Conservation (phyloP, 2,329 filamentous ascomycete genomes). For the Monilinia aucupariae region DNA sequence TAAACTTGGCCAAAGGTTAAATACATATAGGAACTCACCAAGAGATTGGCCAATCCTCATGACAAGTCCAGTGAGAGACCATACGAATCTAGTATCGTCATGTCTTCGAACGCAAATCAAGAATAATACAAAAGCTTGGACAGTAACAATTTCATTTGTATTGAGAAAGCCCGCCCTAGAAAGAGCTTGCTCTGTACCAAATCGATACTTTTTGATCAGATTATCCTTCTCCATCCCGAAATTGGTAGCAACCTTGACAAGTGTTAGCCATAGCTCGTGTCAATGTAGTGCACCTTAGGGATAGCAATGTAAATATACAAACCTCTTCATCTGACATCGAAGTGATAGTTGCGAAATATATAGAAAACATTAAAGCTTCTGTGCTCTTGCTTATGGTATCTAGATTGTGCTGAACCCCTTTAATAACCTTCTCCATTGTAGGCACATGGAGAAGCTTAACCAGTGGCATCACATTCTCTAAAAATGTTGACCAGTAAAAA, state of each 20-base stretch:
- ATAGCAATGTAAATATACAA: constrained; percentile 2
- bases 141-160: constrained; percentile 48
- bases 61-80: constrained; percentile 54
- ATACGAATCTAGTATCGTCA: constrained; percentile 41
- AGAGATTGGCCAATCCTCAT: constrained; percentile 55
- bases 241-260: constrained; percentile 30
- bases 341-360: constrained; percentile 51
- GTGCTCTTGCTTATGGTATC: constrained; percentile 45
- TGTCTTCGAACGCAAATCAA: constrained; percentile 48
- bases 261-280: constrained; percentile 7
- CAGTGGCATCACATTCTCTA: constrained; percentile 68
- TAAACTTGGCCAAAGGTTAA: not conserved
- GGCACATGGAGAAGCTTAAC: constrained; percentile 68
- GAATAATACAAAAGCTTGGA: constrained; percentile 52
- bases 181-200: constrained; percentile 50
- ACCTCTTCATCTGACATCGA: constrained; percentile 35
- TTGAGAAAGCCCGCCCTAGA: constrained; percentile 50
- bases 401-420: constrained; percentile 54
- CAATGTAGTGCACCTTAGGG: constrained; percentile 14
- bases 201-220: constrained; percentile 46
- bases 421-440: constrained; percentile 55
- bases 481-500: constrained; percentile 64
- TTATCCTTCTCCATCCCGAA: constrained; percentile 41
- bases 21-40: not conserved
- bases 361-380: constrained; percentile 49